Percentiles rank a stretch among this genome's conserved stretches.
Evolutionary conservation across 257 asterid genomes (phyloP).

Genomic region (Paulownia fortunei): DNA sequence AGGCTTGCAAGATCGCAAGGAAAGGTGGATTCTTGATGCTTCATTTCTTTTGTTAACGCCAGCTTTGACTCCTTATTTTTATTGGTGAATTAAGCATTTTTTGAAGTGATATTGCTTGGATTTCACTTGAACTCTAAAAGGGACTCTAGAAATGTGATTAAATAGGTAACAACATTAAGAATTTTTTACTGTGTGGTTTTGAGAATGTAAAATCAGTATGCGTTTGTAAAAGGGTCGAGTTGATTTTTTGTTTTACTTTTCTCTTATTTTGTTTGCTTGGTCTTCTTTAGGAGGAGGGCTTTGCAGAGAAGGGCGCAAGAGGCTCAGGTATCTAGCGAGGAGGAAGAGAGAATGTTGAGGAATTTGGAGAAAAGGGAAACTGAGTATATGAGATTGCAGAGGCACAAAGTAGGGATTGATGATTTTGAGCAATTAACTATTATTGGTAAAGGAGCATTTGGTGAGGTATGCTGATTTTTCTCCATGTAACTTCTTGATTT

Average conservation of each 20-base stretch:
- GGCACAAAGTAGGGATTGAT: constrained; percentile 97
- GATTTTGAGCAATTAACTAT: constrained; percentile 90
- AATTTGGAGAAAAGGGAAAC: constrained; percentile 94
- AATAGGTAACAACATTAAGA: neutral
- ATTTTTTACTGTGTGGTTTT: neutral
- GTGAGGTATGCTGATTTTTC: constrained; percentile 58
- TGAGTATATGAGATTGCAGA: constrained; percentile 95
- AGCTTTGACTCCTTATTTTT: constrained; percentile 20
- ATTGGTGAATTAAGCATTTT: no score
- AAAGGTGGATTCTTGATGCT: constrained; percentile 55
- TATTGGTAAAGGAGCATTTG: constrained; percentile 96
- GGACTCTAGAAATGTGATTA: neutral
- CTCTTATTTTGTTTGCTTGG: neutral
- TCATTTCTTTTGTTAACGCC: neutral
- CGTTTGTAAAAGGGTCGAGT: constrained; percentile 2
- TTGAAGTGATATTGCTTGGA: constrained; percentile 6
- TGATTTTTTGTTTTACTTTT: neutral
- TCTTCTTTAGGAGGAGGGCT: constrained; percentile 82
- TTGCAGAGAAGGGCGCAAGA: constrained; percentile 92
- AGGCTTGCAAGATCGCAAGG: constrained; percentile 95
- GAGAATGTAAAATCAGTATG: constrained; percentile 6
- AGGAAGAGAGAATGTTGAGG: constrained; percentile 86
- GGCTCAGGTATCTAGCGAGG: constrained; percentile 81
- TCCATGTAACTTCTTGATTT: neutral
- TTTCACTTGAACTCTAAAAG: constrained; percentile 15